These are phyloP conservation scores for Eremochloa ophiuroides DNA, from an alignment of 176 grass and related monocot genomes.

Conservation along the genomic window DNA sequence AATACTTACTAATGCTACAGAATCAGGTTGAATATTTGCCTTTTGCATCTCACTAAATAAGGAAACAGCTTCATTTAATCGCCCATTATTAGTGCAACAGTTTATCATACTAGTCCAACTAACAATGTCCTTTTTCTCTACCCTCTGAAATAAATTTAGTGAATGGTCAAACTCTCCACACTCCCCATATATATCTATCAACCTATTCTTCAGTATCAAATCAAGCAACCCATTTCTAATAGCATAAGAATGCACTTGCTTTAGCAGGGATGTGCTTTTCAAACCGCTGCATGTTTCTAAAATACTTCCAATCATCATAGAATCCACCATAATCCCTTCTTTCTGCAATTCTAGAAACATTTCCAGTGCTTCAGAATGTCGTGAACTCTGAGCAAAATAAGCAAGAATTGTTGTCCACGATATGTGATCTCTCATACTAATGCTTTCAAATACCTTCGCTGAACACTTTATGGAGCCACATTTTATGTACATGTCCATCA, in stretches of 20 bases:
- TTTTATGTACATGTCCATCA: constrained; percentile 93
- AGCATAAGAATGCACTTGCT: constrained; percentile 72
- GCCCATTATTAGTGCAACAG: constrained; percentile 37
- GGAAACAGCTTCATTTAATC: constrained; percentile 58
- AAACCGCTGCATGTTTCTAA: constrained; percentile 60
- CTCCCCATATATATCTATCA: constrained; percentile 64
- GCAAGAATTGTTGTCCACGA: constrained; percentile 79
- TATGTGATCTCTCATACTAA: constrained; percentile 61
- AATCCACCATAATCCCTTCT: constrained; percentile 52
- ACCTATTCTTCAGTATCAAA: constrained; percentile 63
- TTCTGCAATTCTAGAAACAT: constrained; percentile 47
- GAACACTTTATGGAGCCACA: constrained; percentile 45
- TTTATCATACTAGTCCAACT: constrained; percentile 91
- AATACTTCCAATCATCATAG: constrained; percentile 86
- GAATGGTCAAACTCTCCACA: constrained; percentile 43
- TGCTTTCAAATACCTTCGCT: constrained; percentile 43
- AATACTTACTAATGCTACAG: constrained; percentile 62
- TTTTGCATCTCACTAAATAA: constrained; percentile 63
- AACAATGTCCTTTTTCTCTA: constrained; percentile 69
- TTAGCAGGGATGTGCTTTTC: constrained; percentile 38
- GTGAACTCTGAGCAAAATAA: constrained; percentile 54
- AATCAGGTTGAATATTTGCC: constrained; percentile 56
- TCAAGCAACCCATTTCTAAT: constrained; percentile 66
- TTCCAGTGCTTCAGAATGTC: constrained; percentile 45
- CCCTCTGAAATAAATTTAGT: constrained; percentile 45